These are phyloP conservation scores for Gremmenia infestans DNA, from an alignment of 2,329 filamentous ascomycete genomes.

Conservation along the genomic window DNA sequence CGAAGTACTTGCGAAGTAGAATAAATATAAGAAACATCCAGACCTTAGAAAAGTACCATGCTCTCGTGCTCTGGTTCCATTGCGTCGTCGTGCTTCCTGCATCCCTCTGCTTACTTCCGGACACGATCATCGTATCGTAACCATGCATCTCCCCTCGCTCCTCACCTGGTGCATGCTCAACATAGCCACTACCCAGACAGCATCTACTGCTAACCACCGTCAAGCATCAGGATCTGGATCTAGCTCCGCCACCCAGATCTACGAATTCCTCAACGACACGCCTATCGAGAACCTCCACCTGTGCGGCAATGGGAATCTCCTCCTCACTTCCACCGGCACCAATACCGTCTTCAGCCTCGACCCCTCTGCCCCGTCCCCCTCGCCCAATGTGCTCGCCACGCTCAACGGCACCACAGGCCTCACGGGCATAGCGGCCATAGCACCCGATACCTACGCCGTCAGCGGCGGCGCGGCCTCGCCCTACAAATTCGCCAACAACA, in stretches of 20 bases:
- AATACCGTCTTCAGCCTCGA: not conserved
- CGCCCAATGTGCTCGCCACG: not conserved
- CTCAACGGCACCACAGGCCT: not conserved
- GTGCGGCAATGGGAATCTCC: not conserved
- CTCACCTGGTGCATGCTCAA: too few relatives aligned
- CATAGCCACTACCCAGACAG: too few relatives aligned
- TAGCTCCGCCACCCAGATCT: not conserved
- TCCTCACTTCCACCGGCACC: not conserved
- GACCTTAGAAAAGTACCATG: too few relatives aligned
- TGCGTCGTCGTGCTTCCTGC: too few relatives aligned
- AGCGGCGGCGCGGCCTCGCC: not conserved
- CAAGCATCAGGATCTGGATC: too few relatives aligned
- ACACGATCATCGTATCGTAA: too few relatives aligned
- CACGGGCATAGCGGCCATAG: not conserved
- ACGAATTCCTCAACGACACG: not conserved
- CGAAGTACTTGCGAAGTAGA: too few relatives aligned
- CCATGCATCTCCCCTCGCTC: too few relatives aligned
- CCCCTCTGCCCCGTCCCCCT: not conserved
- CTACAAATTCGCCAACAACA: not conserved
- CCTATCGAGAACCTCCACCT: not conserved
- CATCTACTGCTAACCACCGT: too few relatives aligned
- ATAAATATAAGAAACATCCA: too few relatives aligned
- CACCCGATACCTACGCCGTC: not conserved
- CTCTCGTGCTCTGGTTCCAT: too few relatives aligned
- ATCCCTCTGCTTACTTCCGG: too few relatives aligned